Base-by-base conservation (phyloP, 1,284 basidiomycete genomes). In the Heterobasidion parviporum region DNA sequence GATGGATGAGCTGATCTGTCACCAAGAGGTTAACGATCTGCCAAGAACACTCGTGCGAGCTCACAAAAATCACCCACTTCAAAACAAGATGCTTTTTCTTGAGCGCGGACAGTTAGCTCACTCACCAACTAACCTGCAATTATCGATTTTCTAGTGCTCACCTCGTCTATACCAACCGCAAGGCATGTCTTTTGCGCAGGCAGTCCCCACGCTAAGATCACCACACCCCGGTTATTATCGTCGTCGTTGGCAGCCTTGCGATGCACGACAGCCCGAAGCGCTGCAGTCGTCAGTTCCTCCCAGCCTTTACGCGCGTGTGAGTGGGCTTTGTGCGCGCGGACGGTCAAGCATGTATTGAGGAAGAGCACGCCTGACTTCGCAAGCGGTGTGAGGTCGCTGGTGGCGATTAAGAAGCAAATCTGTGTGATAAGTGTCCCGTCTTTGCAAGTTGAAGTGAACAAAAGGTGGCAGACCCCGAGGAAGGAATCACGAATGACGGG, bases 351-450 rank as follows among this genome's bases (percentile, higher is more conserved):
- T 0, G 81, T 81, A 64, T 85, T 85, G 58, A 85, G 73, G 16
- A 83, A 69, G 6, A 85, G 67, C 6, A 85, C 81, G 34, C 83
- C 83, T 53, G 79, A 75, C 51, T 72, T 72, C 0, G 82, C 82
- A 72, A 79, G 80, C 18, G 74, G 73, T 15, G 75, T 75, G n/a
- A 85, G 68, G 61, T 80, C 77, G 3, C 80, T 80, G 8, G 8
- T 36, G 49, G 18, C 4, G 32, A 55, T 32, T 20, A 14, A 15
- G 3, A 20, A 54, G 43, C 18, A n/a, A 50, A 20, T 10, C 9
- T 26, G 26, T 4, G 26, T 26, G 26, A 5, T 26, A 6, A 10
- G 35, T 18, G 6, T 26, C 26, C 26, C 5, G 26, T 26, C 26
- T 26, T 26, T 26, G 26, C 26, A 26, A 12, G 8, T 8, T 4